phyloP scores from a whole-genome alignment of 106 monocot genomes.

The Dendrobium catenatum region DNA sequence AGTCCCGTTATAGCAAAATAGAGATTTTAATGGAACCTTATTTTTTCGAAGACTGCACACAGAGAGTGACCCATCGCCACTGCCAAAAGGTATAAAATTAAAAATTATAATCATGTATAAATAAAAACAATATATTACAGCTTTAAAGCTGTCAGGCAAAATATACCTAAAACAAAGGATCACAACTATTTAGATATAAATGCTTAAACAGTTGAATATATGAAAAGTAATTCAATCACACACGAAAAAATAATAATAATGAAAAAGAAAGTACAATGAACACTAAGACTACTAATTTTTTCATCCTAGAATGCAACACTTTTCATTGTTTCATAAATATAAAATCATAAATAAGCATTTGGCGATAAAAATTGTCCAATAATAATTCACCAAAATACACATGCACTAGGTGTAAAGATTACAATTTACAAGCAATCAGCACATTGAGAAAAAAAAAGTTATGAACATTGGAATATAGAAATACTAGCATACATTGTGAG shows the following conservation, averaged over 20 bases:
- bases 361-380: not conserved
- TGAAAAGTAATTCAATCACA: not conserved
- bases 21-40: constrained; percentile 37
- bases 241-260: not conserved
- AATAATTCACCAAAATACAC: not conserved
- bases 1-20: not conserved
- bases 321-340: not conserved
- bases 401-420: not conserved
- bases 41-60: constrained; percentile 80
- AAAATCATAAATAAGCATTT: not conserved
- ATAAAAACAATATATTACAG: not conserved
- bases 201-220: not conserved
- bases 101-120: not conserved
- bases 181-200: not conserved
- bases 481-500: not conserved
- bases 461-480: not conserved
- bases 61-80: constrained; percentile 95
- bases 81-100: constrained; percentile 20
- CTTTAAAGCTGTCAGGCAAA: not conserved
- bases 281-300: not conserved
- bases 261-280: not conserved
- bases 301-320: not conserved
- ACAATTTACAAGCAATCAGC: not conserved
- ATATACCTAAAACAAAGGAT: not conserved
- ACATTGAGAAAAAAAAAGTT: not conserved